These are phyloP conservation scores for Globisporangium carolinianum DNA, from an alignment of 352 stramenopile species.

Conservation along the genomic window DNA sequence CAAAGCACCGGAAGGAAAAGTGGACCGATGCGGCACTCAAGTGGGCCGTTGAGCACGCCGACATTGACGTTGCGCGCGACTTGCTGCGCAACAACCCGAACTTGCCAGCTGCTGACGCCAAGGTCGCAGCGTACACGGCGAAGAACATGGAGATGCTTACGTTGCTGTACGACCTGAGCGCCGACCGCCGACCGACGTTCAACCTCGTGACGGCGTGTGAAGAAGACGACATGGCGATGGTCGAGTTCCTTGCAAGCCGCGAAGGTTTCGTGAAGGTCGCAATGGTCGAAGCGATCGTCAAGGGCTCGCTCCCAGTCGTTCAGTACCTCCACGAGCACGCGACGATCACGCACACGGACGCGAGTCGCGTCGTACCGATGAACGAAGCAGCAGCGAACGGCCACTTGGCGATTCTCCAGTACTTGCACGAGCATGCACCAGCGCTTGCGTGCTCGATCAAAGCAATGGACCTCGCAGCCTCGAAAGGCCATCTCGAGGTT, in stretches of 20 bases:
- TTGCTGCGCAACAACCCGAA: constrained; percentile 28
- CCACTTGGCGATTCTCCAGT: constrained; percentile 26
- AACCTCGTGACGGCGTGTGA: constrained; percentile 35
- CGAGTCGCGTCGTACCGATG: constrained; percentile 41
- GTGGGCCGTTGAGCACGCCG: constrained; percentile 32
- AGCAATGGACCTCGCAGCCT: constrained; percentile 25
- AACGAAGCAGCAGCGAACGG: constrained; percentile 28
- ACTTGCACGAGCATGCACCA: constrained; percentile 22
- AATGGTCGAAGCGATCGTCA: constrained; percentile 39
- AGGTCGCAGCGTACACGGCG: constrained; percentile 32
- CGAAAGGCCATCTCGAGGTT: constrained; percentile 19
- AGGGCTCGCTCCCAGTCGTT: constrained; percentile 39
- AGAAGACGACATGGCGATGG: constrained; percentile 39
- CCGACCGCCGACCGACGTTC: constrained; percentile 28
- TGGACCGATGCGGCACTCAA: constrained; percentile 28
- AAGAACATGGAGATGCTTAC: constrained; percentile 40
- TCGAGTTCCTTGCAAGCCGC: constrained; percentile 34
- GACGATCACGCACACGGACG: constrained; percentile 28
- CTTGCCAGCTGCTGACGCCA: constrained; percentile 31
- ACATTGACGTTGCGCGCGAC: constrained; percentile 21
- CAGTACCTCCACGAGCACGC: constrained; percentile 38
- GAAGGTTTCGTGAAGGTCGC: constrained; percentile 52
- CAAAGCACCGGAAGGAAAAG: constrained; percentile 33
- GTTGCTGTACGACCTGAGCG: constrained; percentile 45
- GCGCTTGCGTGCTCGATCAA: constrained; percentile 19